Conservation (phyloP, 2,329 filamentous ascomycete genomes). For the Botrytis cinerea region DNA sequence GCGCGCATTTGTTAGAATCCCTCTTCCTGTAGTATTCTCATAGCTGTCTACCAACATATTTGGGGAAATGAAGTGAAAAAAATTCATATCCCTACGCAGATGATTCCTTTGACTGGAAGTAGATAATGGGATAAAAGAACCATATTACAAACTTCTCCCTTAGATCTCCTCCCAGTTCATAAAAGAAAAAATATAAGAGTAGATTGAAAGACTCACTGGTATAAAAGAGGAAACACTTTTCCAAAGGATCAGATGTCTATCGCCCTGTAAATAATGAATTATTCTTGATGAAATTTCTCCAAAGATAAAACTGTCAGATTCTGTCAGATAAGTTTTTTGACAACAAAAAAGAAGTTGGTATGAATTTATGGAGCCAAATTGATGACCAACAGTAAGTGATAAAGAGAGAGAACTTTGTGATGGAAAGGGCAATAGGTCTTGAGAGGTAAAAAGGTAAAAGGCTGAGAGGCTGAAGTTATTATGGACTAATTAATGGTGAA, state of each 20-base stretch:
- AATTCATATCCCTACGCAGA: no score
- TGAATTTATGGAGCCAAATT: not conserved
- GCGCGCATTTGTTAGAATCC: not conserved
- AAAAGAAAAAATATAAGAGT: not conserved
- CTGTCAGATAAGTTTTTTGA: not conserved
- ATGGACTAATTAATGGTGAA: not conserved
- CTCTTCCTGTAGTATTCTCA: not conserved
- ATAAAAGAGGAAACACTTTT: not conserved
- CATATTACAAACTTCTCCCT: not conserved
- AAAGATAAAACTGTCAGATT: not conserved
- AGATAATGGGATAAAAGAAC: not conserved
- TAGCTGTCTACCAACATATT: not conserved
- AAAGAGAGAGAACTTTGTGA: not conserved
- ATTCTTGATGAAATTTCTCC: fast-evolving
- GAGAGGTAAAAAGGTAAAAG: not conserved
- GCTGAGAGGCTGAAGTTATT: not conserved
- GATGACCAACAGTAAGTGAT: not conserved
- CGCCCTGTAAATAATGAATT: not conserved
- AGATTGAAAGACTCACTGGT: not conserved
- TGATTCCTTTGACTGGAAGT: not conserved
- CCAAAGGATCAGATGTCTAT: not conserved
- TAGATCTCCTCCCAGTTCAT: not conserved
- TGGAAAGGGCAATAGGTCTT: fast-evolving
- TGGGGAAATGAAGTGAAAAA: not conserved
- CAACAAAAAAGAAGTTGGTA: not conserved